Evolutionary conservation across 2,329 filamentous ascomycete genomes (phyloP).

Genomic region (Trichoderma oligosporum): DNA sequence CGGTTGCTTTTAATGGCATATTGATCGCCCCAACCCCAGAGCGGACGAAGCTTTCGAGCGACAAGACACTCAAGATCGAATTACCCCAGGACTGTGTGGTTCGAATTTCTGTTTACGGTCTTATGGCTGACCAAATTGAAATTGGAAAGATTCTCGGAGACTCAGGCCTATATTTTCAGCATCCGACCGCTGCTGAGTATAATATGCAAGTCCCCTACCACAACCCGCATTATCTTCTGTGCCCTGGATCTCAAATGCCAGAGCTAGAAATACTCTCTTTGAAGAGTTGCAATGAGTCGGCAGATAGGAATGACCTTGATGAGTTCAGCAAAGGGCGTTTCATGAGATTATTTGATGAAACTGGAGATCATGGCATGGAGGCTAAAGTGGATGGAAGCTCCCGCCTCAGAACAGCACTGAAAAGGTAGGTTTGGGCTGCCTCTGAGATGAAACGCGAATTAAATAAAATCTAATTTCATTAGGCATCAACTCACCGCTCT

Average conservation of each 20-base stretch:
- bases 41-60: too few species aligned
- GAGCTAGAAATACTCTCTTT: neutral
- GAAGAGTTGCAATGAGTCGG: neutral
- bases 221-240: neutral
- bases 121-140: neutral
- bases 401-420: neutral
- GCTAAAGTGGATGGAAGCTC: neutral
- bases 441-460: neutral
- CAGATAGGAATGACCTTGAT: neutral
- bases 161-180: neutral
- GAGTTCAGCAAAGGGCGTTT: neutral
- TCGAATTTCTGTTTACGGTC: neutral
- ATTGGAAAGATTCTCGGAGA: neutral
- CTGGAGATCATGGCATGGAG: neutral
- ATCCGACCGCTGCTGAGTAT: neutral
- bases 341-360: neutral
- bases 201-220: neutral
- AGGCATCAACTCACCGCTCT: neutral
- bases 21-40: neutral
- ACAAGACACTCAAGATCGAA: neutral
- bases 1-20: neutral
- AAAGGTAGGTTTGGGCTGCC: neutral
- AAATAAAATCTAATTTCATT: neutral
- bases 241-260: conserved; percentile 2
- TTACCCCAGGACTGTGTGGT: neutral